Base-by-base conservation (phyloP, 2,329 filamentous ascomycete species). In the Colletotrichum eremochloae region DNA sequence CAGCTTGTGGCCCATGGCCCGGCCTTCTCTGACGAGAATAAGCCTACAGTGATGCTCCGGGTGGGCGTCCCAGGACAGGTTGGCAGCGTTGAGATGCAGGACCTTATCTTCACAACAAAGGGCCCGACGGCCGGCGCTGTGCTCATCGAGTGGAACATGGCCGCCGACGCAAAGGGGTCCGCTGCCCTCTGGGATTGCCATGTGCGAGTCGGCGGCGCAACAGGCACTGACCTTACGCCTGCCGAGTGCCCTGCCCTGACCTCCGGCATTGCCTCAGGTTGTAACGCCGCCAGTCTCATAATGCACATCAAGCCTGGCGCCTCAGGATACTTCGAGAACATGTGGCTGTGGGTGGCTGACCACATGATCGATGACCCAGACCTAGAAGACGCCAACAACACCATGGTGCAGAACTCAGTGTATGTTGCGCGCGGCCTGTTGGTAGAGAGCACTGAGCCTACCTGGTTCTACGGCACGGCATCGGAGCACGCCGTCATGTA, bases 201-300 rank as follows among this genome's bases (percentile, higher is more conserved):
- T 81, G 87, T 92, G 80, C 90, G 93, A 74, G 86, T 95, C 71
- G 93, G 92, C 74, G 93, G 93, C 33, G 89, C 88, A 24, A 92
- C 38, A 11, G 93, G 93, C 42, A 92, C 92, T 15, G 81, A 90
- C 56, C 85, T 95, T 7, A 89, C 90, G 77, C 87, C 87, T 31
- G 84, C 88, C 76, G 88, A 84, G 29, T 94, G 91, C 69, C 88
- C 88, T 5, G 81, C 83, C 44, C 76, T 81, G 4, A 73, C 50
- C 24, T 83, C 80, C 14, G 82, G 80, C 4, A 85, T 87, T 71
- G 87, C 89, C 55, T 73, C 83, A 2, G 81, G 85, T 5, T 94
- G 92, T 78, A 84, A 87, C 2, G 91, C 88, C 20, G 89, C 89
- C 4, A 90, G 89, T 76, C 65, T 87, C 48, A 76, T 89, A 64